A percentile compares a stretch with the other conserved stretches of the same genome.
Conservation (phyloP, 1,139 yeast species). For the Scheffersomyces parashehatae region DNA sequence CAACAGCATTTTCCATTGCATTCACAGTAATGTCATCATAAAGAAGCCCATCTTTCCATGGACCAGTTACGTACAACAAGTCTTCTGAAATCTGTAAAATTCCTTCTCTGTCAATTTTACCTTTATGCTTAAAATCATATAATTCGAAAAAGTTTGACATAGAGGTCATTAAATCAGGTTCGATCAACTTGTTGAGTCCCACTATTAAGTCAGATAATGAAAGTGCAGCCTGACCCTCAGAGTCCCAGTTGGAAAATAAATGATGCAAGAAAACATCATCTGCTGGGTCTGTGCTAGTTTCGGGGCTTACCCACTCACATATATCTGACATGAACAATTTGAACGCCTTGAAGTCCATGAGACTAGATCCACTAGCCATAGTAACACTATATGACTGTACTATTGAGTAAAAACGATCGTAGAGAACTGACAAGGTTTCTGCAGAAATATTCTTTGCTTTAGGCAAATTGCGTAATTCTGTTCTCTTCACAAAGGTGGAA, state of each 20-base stretch:
- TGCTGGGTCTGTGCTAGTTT: conserved; percentile 27
- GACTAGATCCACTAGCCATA: conserved; percentile 67
- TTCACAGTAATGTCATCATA: conserved; percentile 62
- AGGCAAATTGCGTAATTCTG: conserved; percentile 84
- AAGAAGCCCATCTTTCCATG: conserved; percentile 71
- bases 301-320: conserved; percentile 68
- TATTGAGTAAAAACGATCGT: conserved; percentile 82
- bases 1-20: conserved; percentile 64
- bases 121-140: conserved; percentile 64
- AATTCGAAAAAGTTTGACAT: conserved; percentile 78
- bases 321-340: conserved; percentile 73
- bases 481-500: conserved; percentile 86
- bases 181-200: conserved; percentile 71
- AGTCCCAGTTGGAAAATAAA: conserved; percentile 72
- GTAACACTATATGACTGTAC: conserved; percentile 67
- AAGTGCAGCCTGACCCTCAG: conserved; percentile 53
- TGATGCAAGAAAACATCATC: conserved; percentile 58
- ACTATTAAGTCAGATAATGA: conserved; percentile 67
- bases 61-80: conserved; percentile 73
- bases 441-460: conserved; percentile 61
- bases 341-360: conserved; percentile 75
- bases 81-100: conserved; percentile 87
- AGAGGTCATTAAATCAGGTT: conserved; percentile 74
- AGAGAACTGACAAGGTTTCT: conserved; percentile 65
- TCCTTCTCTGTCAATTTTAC: conserved; percentile 73